Base-by-base conservation (phyloP, 192 early-diverging fungal species). In the Entomortierella chlamydospora region DNA sequence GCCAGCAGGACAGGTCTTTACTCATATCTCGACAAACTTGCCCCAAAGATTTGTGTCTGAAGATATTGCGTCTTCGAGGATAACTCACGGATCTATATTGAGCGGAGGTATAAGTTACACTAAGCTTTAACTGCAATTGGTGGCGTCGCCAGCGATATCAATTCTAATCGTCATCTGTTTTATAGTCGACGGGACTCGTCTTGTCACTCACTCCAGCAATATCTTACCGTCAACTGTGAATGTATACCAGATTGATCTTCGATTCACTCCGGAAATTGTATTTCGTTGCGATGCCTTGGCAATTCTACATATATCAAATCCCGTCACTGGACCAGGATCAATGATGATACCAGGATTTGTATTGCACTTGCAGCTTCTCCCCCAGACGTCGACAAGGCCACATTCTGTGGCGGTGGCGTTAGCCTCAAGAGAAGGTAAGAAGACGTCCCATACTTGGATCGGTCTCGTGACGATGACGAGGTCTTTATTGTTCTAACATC, bases 71-170 rank as follows among this genome's bases (percentile, higher is more conserved):
- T 65, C 76, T 4, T 65, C 68, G 4, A 34, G 76, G 56, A 79
- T 79, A 70, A 70, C 76, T 49, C 76, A 79, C 25, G 76, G 76
- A 61, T 79, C 76, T 0, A 66, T 79, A 59, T 34, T 70, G 57
- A 79, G 76, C 10, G 34, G 62, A 31, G 50, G 73, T 78, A 57
- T 3, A 20, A 20, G 9, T 34, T 33, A 13, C 5, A 33, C 34
- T 28, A 7, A 7, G n/a, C 2, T 23, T 5, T 7, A 4, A 28
- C 26, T 13, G 12, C 26, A n/a, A 22, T 29, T 12, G 4, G 18
- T 37, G 31, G 10, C 11, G 31, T 20, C 6, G 7, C 7, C 3
- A 3, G 34, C 55, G 8, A 31, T 1, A 57, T 9, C 9, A 30
- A 33, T 57, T 37, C 55, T 33, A n/a, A 30, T 7, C 8, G 4